Evolutionary conservation across 2,329 filamentous ascomycete genomes (phyloP).

Genomic region (Venturia nashicola): DNA sequence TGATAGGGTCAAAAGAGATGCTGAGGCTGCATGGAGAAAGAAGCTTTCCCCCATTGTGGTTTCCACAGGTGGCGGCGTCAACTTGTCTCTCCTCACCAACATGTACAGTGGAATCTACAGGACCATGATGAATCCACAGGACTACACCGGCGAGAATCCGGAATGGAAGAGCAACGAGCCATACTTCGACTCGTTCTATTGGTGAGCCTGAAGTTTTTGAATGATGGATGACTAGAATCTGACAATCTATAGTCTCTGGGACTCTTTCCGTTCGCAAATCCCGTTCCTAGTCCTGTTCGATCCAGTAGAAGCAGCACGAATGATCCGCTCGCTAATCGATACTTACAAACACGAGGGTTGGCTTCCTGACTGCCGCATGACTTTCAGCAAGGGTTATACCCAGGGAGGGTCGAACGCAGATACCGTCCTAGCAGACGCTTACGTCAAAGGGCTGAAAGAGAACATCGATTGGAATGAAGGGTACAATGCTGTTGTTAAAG

Average conservation of each 20-base stretch:
- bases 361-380: constrained; percentile 68
- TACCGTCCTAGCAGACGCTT: constrained; percentile 57
- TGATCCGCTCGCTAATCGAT: constrained; percentile 60
- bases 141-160: constrained; percentile 36
- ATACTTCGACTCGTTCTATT: constrained; percentile 48
- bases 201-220: constrained; percentile 24
- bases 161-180: constrained; percentile 31
- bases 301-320: constrained; percentile 48
- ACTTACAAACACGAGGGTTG: constrained; percentile 61
- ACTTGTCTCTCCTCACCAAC: constrained; percentile 24
- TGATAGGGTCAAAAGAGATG: constrained; percentile 33
- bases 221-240: neutral
- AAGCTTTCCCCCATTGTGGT: constrained; percentile 28
- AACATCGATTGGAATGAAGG: constrained; percentile 29
- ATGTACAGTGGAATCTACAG: constrained; percentile 35
- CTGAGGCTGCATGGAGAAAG: constrained; percentile 27
- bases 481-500: constrained; percentile 26
- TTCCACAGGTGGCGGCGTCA: constrained; percentile 21
- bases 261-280: constrained; percentile 38
- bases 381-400: constrained; percentile 60
- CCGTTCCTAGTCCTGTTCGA: constrained; percentile 59
- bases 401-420: constrained; percentile 70
- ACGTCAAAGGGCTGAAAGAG: constrained; percentile 49
- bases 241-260: constrained; percentile 24
- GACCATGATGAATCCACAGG: constrained; percentile 32